phyloP scores from a whole-genome alignment of 768 basidiomycete species.

The Boletus reticuloceps region DNA sequence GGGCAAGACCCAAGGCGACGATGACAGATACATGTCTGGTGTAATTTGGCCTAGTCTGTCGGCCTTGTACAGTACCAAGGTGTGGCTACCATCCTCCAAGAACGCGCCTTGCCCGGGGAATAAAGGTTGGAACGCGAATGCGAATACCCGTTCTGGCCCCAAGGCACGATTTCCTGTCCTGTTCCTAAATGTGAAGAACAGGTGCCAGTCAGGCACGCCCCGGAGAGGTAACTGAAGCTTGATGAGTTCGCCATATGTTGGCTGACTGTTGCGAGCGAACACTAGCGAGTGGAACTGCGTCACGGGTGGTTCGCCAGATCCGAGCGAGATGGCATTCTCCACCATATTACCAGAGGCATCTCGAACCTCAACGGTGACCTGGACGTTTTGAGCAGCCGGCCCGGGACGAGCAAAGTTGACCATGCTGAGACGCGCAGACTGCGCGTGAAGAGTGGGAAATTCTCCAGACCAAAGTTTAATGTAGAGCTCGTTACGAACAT shows the following conservation, averaged over 20 bases:
- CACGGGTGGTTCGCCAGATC: conserved; percentile 80
- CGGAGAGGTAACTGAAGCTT: conserved; percentile 76
- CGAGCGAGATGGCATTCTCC: conserved; percentile 73
- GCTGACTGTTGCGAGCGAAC: conserved; percentile 82
- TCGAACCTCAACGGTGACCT: conserved; percentile 88
- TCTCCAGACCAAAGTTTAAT: conserved; percentile 95
- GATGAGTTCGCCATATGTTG: conserved; percentile 91
- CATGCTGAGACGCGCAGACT: conserved; percentile 56
- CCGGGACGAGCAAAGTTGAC: conserved; percentile 59
- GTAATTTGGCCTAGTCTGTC: conserved; percentile 64
- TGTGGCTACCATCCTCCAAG: conserved; percentile 87
- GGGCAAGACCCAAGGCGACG: conserved; percentile 56
- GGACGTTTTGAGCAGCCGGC: conserved; percentile 55
- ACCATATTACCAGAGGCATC: conserved; percentile 66
- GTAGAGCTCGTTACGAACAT: conserved; percentile 92
- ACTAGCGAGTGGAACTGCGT: conserved; percentile 88
- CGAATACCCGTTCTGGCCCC: conserved; percentile 74
- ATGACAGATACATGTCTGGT: conserved; percentile 69
- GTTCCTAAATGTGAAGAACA: conserved; percentile 93
- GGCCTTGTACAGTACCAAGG: conserved; percentile 78
- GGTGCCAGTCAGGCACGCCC: conserved; percentile 74
- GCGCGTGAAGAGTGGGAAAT: conserved; percentile 57
- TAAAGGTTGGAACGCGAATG: conserved; percentile 89
- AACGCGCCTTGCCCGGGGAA: conserved; percentile 75
- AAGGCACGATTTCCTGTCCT: conserved; percentile 51